phyloP scores from a whole-genome alignment of 2,329 filamentous ascomycete genomes.

The Alternaria rosae region DNA sequence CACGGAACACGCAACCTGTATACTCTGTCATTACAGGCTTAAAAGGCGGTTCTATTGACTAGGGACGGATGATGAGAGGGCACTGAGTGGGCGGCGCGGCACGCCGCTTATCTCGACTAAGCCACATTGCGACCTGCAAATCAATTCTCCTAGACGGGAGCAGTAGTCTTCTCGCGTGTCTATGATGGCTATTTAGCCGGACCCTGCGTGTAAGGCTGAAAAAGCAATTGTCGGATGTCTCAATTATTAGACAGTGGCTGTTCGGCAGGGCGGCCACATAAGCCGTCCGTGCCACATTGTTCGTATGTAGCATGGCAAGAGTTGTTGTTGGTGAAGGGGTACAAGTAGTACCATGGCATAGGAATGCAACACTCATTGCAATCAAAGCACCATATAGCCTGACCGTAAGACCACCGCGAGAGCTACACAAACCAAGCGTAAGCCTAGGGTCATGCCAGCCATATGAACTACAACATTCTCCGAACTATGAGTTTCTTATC shows the following conservation, averaged over 20 bases:
- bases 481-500: neutral
- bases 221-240: conserved; percentile 6
- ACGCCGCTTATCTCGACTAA: conserved; percentile 21
- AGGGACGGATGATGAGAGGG: conserved; percentile 1
- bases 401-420: neutral
- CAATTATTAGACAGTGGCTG: neutral
- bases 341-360: no score
- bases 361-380: no score
- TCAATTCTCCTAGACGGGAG: conserved; percentile 9
- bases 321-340: neutral
- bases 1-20: conserved; percentile 6
- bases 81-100: conserved; percentile 13
- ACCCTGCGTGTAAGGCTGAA: conserved; percentile 20
- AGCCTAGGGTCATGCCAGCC: no score
- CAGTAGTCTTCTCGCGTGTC: conserved; percentile 7
- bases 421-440: neutral
- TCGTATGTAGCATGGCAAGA: conserved; percentile 16
- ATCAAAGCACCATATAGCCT: neutral
- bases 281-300: conserved; percentile 28
- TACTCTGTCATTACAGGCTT: neutral
- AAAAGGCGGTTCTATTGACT: conserved; percentile 4
- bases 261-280: conserved; percentile 28
- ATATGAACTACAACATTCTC: no score
- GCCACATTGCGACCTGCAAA: conserved; percentile 12
- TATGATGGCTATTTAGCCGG: conserved; percentile 26